Conservation (phyloP, 2,329 filamentous ascomycete species). For the Annulohypoxylon truncatum region DNA sequence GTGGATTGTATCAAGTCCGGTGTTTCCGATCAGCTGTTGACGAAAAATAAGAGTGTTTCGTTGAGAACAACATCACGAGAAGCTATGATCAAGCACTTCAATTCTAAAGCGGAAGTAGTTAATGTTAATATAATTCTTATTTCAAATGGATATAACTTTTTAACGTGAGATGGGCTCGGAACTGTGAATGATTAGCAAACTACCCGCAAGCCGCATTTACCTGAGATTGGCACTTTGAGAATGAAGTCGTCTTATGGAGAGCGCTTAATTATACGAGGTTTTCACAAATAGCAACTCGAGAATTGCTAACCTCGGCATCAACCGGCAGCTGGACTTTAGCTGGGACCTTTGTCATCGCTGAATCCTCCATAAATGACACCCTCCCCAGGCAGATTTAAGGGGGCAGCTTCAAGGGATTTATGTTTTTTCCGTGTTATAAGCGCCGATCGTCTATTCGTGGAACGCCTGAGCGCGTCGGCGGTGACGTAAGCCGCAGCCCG, state of each 20-base stretch:
- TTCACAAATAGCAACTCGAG: background rate
- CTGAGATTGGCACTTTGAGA: background rate
- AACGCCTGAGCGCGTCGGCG: background rate
- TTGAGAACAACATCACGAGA: background rate
- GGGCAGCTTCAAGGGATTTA: background rate
- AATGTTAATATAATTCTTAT: background rate
- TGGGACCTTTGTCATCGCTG: background rate
- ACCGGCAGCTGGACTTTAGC: background rate
- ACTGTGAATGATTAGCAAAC: background rate
- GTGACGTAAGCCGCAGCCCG: slow-evolving; percentile 1
- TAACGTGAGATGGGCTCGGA: background rate
- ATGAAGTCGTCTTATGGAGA: background rate
- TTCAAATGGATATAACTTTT: background rate
- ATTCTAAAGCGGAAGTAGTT: background rate
- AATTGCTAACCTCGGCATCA: background rate
- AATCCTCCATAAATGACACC: background rate
- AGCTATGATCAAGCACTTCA: background rate
- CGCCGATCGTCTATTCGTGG: slow-evolving; percentile 1
- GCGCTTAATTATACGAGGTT: background rate
- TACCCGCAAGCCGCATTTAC: background rate
- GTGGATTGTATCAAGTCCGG: background rate
- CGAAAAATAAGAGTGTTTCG: background rate
- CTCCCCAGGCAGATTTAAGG: background rate
- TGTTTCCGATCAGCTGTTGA: background rate
- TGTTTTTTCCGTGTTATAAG: slow-evolving; percentile 5